Conservation (phyloP, 805 yeast genomes). For the Candida germanica region DNA sequence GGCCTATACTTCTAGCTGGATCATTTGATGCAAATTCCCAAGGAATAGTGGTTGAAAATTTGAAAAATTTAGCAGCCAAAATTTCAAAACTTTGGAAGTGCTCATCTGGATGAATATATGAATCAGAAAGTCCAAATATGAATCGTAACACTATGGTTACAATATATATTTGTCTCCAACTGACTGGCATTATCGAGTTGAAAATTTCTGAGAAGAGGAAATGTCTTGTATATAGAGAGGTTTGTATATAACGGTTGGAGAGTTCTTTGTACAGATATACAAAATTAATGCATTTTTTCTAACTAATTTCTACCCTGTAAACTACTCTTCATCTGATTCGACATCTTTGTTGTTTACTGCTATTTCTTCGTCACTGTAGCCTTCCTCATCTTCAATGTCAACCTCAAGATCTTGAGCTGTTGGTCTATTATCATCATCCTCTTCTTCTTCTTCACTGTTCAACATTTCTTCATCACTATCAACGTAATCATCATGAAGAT, state of each 20-base stretch:
- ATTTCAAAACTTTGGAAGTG: conserved; percentile 90
- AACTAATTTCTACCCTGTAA: no score
- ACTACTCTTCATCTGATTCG: conserved; percentile 9
- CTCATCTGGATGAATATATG: conserved; percentile 97
- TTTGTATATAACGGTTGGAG: no score
- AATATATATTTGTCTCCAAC: conserved; percentile 50
- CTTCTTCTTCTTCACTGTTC: conserved; percentile 12
- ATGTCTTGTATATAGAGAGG: no score
- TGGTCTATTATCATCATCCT: conserved; percentile 5
- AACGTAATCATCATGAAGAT: conserved; percentile 15
- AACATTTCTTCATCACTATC: conserved; percentile 12
- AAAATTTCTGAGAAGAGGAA: no score
- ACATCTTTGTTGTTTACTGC: conserved; percentile 4
- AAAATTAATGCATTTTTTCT: neutral
- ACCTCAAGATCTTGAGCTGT: conserved; percentile 13
- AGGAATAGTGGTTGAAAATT: conserved; percentile 48
- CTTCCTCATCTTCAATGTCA: conserved; percentile 16
- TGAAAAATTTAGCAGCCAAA: conserved; percentile 47
- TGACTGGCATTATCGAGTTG: conserved; percentile 10
- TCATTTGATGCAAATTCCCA: conserved; percentile 72
- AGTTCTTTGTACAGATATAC: neutral
- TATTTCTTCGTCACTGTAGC: conserved; percentile 22
- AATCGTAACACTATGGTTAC: conserved; percentile 47
- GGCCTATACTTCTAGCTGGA: conserved; percentile 71
- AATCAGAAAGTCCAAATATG: conserved; percentile 60